Evolutionary conservation across 2,329 filamentous ascomycete genomes (phyloP), one percentile per base, ranked within the genome.

Genomic region (Cercospora sojina): DNA sequence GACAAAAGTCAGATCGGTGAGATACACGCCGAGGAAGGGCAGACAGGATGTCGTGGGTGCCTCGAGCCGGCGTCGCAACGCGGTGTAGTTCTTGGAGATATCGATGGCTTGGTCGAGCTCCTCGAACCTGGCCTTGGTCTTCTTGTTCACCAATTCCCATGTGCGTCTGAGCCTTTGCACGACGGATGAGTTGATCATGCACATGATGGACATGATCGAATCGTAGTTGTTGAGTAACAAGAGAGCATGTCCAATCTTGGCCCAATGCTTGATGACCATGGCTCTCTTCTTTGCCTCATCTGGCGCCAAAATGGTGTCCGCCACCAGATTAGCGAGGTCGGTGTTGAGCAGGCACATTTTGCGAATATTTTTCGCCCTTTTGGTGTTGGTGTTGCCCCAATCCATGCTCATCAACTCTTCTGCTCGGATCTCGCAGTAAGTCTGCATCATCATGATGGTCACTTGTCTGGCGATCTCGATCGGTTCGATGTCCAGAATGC

Each of bases 211-310:
- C 93, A 98, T 97, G 10, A 99, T 82, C 0, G 92, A 92, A 76
- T 99, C 94, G 74, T 97, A 99, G 80, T 99, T 99, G 81, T 95
- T 90, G 27, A 98, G 85, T 74, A 95, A 91, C 5, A 96, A 83
- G 71, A 92, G 96, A 74, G 91, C 91, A 73, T 90, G 86, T 0
- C 92, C 92, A 72, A 98, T 89, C 83, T 98, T 99, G 77, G 97
- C 91, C 95, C 95, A 99, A 73, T 98, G 93, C 82, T 99, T 98
- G 81, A 99, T 95, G 61, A 93, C 87, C 1, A 86, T 82, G 0
- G 95, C 94, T 27, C 95, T 88, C 82, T 94, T 96, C 86, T 98
- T 98, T 27, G 90, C 88, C 77, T 98, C 95, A n/a, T 91, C 86
- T 65, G 92, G 86, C 64, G 91, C 88, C 13, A 99, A 85, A 73